Base-by-base conservation (phyloP, 352 stramenopile species). In the Phytopythium montanum region DNA sequence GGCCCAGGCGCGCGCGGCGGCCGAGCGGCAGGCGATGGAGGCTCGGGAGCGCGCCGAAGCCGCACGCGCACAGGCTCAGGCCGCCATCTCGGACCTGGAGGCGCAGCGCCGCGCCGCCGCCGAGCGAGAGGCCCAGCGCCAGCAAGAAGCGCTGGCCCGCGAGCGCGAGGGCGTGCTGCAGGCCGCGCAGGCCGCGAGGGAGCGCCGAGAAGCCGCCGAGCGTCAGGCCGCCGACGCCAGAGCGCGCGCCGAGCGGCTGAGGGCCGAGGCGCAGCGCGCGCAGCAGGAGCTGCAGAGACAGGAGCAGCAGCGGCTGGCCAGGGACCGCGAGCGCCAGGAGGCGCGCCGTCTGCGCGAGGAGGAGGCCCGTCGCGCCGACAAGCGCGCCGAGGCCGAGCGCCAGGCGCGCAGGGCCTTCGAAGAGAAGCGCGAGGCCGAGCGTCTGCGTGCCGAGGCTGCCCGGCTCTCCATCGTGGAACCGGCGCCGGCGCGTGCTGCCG, bases 11-110 rank as follows among this genome's bases (percentile, higher is more conserved):
- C 78, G 82, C 21, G 65, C 75, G 44, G 79, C 87, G 39, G 82
- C 85, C 29, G 85, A 94, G 54, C 70, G 74, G 4, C 52, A 69
- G 19, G 85, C 85, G 16, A 66, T 64, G 31, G 74, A 89, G 14
- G 82, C 85, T 1, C 79, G 82, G 21, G 85, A 91, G 38, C 73
- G 80, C 14, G 81, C 81, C 1, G 81, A 94, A 26, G 70, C 79
- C 6, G 81, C 86, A 63, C 65, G 76, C 3, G 56, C 76, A 14
- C 87, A 78, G n/a, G 82, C 82, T 16, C 65, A 85, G 62, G 73
- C 59, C 23, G 83, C 80, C 10, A 76, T 92, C 50, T 66, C 62
- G 25, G 79, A 92, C 48, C 89, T 79, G 29, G 82, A 92, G 44
- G 64, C 60, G 19, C 79, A 92, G 65, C 82, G 90, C 59, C 71